Base-by-base conservation (phyloP, 1,284 basidiomycete species). In the Hemileia vastatrix region DNA sequence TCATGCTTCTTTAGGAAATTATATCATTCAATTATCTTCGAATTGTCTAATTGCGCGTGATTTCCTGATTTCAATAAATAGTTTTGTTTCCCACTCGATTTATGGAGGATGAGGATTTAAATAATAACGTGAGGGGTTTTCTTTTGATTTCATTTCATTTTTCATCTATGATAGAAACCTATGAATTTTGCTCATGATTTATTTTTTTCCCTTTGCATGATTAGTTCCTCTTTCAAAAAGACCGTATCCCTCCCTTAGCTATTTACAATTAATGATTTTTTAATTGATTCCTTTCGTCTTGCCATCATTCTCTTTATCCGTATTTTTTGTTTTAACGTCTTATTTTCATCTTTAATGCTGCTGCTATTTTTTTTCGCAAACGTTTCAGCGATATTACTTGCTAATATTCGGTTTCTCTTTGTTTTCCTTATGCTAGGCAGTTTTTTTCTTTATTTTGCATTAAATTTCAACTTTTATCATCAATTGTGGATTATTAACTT, bases 201-300 rank as follows among this genome's bases (percentile, higher is more conserved):
- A 27, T 31, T 19, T 31, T 15, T 44, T 59, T 6, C 45, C 5
- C 9, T 57, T 49, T 11, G 21, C 23, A 54, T 33, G 15, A 15
- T 13, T 24, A 93, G 74, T 94, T 95, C 80, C 78, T 96, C 27
- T 68, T 65, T 53, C 65, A 64, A n/a, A 83, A 88, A 45, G 90
- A 94, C 74, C 82, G 84, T 83, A 78, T 79, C 47, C 67, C 78
- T n/a, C 78, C 78, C 13, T 62, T 78, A 8, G 75, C 76, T 0
- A 77, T 78, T 60, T 78, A 75, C 67, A 71, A 78, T 63, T 78
- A 50, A 53, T 57, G 11, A 15, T 0, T 50, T 18, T 2, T 47
- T 44, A 11, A 11, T n/a, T 47, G 18, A 11, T 31, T 13, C 27
- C 6, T 6, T 23, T 43, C 43, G 6, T 6, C 54, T 57, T 48